A percentile compares a stretch with the other conserved stretches of the same genome.
Conservation (phyloP, 306 rosid species). For the Corylus avellana region DNA sequence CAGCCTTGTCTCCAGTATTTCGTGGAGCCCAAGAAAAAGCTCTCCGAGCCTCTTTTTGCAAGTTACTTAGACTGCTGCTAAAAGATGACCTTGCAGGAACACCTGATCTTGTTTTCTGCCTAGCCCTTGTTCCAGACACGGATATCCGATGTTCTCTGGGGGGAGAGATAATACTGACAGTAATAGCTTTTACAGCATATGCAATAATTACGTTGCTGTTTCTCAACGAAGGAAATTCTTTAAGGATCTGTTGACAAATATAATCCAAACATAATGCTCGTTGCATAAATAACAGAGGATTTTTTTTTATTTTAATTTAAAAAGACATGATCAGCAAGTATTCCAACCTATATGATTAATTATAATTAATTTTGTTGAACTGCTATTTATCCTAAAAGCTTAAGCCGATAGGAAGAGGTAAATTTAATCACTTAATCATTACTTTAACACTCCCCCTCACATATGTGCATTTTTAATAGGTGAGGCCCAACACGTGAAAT, state of each 20-base stretch:
- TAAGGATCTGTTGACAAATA: constrained; percentile 64
- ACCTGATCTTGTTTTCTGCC: constrained; percentile 76
- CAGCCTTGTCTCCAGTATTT: constrained; percentile 66
- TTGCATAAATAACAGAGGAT: constrained; percentile 12
- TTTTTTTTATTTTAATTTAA: not conserved
- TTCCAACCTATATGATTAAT: not conserved
- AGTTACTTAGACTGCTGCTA: constrained; percentile 83
- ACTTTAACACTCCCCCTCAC: too few relatives aligned
- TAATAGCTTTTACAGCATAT: constrained; percentile 82
- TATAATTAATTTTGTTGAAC: not conserved
- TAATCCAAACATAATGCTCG: constrained; percentile 19
- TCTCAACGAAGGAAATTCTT: constrained; percentile 87
- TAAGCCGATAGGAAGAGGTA: too few relatives aligned
- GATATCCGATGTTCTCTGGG: constrained; percentile 89
- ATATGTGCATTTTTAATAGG: too few relatives aligned
- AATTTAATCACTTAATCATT: too few relatives aligned
- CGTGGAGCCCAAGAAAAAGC: constrained; percentile 98
- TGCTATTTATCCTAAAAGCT: too few relatives aligned
- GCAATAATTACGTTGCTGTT: constrained; percentile 71
- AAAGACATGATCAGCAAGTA: not conserved
- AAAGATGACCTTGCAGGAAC: constrained; percentile 65
- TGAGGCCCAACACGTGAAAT: too few relatives aligned
- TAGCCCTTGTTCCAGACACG: constrained; percentile 74
- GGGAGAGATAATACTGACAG: constrained; percentile 77
- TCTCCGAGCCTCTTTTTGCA: constrained; percentile 95